Evolutionary conservation across 352 stramenopile genomes (phyloP).

Genomic region (Halophytophthora polymorphica): DNA sequence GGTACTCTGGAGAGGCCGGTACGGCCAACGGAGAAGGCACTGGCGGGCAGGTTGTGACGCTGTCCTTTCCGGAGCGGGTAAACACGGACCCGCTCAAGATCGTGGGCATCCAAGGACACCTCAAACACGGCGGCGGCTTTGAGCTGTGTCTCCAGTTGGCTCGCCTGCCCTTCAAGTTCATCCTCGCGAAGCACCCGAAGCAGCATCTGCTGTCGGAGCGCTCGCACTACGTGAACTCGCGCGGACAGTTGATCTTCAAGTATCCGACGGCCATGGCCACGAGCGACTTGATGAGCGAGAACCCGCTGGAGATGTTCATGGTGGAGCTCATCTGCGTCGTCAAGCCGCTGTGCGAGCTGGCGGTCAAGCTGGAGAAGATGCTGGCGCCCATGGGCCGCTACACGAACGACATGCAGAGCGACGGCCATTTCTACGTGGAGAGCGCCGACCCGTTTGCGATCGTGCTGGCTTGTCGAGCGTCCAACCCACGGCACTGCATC

Average conservation of each 20-base stretch:
- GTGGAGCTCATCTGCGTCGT: slow-evolving; percentile 85
- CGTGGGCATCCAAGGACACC: slow-evolving; percentile 71
- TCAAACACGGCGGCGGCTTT: slow-evolving; percentile 75
- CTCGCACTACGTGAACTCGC: slow-evolving; percentile 71
- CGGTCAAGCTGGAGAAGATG: slow-evolving; percentile 79
- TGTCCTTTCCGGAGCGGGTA: slow-evolving; percentile 86
- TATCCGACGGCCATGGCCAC: slow-evolving; percentile 67
- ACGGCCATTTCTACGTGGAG: slow-evolving; percentile 83
- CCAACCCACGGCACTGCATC: slow-evolving; percentile 69
- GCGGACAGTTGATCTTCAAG: slow-evolving; percentile 77
- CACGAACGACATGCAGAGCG: slow-evolving; percentile 66
- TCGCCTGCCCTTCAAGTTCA: slow-evolving; percentile 64
- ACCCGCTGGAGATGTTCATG: slow-evolving; percentile 85
- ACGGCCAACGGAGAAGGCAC: slow-evolving; percentile 49
- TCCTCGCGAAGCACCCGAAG: slow-evolving; percentile 56
- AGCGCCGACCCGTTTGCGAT: slow-evolving; percentile 83
- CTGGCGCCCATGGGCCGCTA: slow-evolving; percentile 59
- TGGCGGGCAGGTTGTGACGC: slow-evolving; percentile 78
- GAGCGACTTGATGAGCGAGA: slow-evolving; percentile 76
- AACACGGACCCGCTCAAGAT: slow-evolving; percentile 81
- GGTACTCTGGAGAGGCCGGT: slow-evolving; percentile 76
- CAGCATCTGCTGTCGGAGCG: slow-evolving; percentile 56
- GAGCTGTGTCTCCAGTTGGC: slow-evolving; percentile 73
- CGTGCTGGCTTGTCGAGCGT: slow-evolving; percentile 67
- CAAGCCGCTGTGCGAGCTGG: slow-evolving; percentile 81